Conservation (phyloP, 169 alveolate genomes). For the Eimeria falciformis region DNA sequence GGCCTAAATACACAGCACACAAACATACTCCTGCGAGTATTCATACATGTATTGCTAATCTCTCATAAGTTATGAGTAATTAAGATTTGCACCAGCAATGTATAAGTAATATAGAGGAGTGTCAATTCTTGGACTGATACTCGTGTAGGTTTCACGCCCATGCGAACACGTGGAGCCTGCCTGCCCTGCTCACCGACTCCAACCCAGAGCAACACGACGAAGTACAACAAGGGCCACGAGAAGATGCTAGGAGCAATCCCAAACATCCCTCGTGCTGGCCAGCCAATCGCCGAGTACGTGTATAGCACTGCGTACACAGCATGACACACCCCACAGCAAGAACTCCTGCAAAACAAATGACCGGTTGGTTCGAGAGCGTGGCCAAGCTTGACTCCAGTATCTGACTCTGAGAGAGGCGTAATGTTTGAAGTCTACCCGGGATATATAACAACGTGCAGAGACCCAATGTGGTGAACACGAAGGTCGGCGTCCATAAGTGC, state of each 20-base stretch:
- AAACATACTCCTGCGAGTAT: neutral
- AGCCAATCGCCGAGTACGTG: slow-evolving; percentile 48
- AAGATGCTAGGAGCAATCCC: slow-evolving; percentile 28
- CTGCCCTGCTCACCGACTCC: slow-evolving; percentile 16
- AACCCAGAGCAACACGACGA: slow-evolving; percentile 39
- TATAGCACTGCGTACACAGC: slow-evolving; percentile 18
- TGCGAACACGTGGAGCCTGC: no score
- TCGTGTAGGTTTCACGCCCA: no score
- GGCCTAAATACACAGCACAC: neutral
- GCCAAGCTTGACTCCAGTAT: neutral
- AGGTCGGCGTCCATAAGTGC: slow-evolving; percentile 68
- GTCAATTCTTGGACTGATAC: no score
- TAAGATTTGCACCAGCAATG: no score
- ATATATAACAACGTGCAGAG: slow-evolving; percentile 55
- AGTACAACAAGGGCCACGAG: slow-evolving; percentile 62
- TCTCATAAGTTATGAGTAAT: no score
- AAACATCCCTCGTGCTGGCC: slow-evolving; percentile 53
- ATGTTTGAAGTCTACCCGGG: slow-evolving; percentile 11
- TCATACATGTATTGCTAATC: neutral
- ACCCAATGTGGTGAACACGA: slow-evolving; percentile 27
- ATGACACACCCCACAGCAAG: neutral
- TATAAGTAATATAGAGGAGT: no score
- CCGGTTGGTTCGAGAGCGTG: neutral
- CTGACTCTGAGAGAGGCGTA: neutral
- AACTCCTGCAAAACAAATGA: neutral